Conservation (phyloP, 2,329 filamentous ascomycete species). For the Dryadomyces quercus-mongolicae region DNA sequence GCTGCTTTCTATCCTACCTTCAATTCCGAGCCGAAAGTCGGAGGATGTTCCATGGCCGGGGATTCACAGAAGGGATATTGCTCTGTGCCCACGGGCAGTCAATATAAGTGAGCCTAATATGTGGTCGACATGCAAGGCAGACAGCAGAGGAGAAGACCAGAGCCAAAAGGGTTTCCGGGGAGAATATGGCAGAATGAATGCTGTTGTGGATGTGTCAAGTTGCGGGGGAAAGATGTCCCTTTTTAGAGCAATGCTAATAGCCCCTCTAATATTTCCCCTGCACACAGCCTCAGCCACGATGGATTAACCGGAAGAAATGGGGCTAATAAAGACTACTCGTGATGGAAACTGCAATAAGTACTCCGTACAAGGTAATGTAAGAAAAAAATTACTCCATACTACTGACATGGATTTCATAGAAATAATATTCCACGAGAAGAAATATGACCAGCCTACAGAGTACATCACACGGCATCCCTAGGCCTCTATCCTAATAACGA, state of each 20-base stretch:
- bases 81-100: background rate
- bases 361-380: too few relatives aligned
- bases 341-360: too few relatives aligned
- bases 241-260: background rate
- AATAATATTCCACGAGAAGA: too few relatives aligned
- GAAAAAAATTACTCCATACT: too few relatives aligned
- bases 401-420: too few relatives aligned
- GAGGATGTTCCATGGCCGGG: constrained; percentile 64
- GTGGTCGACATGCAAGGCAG: constrained; percentile 3
- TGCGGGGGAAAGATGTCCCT: constrained; percentile 1
- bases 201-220: background rate
- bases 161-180: background rate
- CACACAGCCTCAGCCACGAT: background rate
- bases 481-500: too few relatives aligned
- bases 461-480: too few relatives aligned
- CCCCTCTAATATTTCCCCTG: background rate
- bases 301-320: too few relatives aligned
- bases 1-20: constrained; percentile 50
- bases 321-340: background rate
- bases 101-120: background rate
- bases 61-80: background rate
- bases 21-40: constrained; percentile 85
- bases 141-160: background rate
- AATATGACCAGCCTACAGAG: too few relatives aligned
- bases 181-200: background rate